Base-by-base conservation (phyloP, 164 flowering plant species). In the Vitis rotundifolia region DNA sequence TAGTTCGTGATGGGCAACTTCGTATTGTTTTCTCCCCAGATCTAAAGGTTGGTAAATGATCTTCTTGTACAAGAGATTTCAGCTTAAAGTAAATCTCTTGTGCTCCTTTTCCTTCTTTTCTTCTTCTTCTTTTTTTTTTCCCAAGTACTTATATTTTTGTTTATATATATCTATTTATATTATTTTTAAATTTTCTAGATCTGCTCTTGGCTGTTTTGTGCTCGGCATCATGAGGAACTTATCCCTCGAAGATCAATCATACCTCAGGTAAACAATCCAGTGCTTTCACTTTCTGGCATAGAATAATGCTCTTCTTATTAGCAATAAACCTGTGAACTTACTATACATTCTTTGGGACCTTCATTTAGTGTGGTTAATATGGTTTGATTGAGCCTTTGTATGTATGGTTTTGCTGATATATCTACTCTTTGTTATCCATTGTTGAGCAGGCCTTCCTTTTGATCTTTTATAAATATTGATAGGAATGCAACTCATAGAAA, bases 131-230 rank as follows among this genome's bases (percentile, higher is more conserved):
- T 49, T 58, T 60, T 31, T 26, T 18, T 49, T 15, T 58, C 59
- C 10, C 31, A 5, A 28, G 4, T 37, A 68, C 6, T 63, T 50
- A 52, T 64, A 9, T 22, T 22, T 22, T 22, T 22, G 26, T 22
- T 22, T 22, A 22, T 22, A 22, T 22, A 22, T 22, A 22, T 22
- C 1, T 22, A 22, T 22, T 1, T 22, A 22, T 1, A 22, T 22
- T 22, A 22, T 22, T 50, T 48, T 47, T 0, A 16, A 53, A 31
- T 62, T 49, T 71, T 18, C 28, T 73, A 94, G 99, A 95, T 95
- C 63, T 90, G 91, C 79, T 95, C 98, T 26, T 95, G 99, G 99
- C 98, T 93, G 71, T 95, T 95, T 77, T 95, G 99, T 86, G 98
- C 99, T 59, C 85, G 97, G 60, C 97, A 91, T n/a, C 99, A 95